Conservation (phyloP, 345 rosid genomes). For the Excoecaria agallocha region DNA sequence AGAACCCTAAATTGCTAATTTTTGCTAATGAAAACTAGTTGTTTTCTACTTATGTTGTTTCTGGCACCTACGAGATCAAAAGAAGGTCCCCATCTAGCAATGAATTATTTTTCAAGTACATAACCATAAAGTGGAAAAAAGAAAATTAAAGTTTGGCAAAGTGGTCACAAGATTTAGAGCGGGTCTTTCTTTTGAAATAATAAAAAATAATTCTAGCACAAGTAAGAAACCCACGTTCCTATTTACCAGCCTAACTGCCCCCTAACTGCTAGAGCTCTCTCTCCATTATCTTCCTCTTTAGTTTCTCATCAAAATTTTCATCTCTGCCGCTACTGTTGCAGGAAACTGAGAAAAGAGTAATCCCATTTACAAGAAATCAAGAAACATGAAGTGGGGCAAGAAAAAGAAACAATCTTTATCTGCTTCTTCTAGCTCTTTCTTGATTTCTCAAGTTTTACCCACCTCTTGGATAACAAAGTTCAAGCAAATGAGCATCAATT, state of each 20-base stretch:
- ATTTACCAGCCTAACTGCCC: constrained; percentile 50
- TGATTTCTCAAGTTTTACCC: constrained; percentile 47
- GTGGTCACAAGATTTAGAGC: constrained; percentile 57
- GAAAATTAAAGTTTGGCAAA: constrained; percentile 23
- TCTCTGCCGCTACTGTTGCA: constrained; percentile 4
- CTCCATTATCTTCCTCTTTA: constrained; percentile 31
- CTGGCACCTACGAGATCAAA: constrained; percentile 11
- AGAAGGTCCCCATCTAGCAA: constrained; percentile 23
- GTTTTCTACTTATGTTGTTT: constrained; percentile 10
- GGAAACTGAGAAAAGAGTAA: background rate
- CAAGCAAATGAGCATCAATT: constrained; percentile 45
- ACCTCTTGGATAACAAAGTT: constrained; percentile 63
- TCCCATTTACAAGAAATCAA: constrained; percentile 1
- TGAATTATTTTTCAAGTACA: constrained; percentile 21
- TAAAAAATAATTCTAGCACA: constrained; percentile 3
- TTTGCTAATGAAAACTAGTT: background rate
- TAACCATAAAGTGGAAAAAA: constrained; percentile 36
- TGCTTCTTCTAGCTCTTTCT: constrained; percentile 37
- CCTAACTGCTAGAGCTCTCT: constrained; percentile 36
- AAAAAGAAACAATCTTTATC: constrained; percentile 36
- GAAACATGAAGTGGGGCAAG: constrained; percentile 66
- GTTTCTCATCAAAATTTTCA: constrained; percentile 10
- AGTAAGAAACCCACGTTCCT: constrained; percentile 50
- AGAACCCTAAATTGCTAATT: background rate
- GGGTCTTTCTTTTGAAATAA: constrained; percentile 58